Evolutionary conservation across 129 eudicot genomes (phyloP), one percentile per base, ranked within the genome.

Genomic region (Escallonia rubra): DNA sequence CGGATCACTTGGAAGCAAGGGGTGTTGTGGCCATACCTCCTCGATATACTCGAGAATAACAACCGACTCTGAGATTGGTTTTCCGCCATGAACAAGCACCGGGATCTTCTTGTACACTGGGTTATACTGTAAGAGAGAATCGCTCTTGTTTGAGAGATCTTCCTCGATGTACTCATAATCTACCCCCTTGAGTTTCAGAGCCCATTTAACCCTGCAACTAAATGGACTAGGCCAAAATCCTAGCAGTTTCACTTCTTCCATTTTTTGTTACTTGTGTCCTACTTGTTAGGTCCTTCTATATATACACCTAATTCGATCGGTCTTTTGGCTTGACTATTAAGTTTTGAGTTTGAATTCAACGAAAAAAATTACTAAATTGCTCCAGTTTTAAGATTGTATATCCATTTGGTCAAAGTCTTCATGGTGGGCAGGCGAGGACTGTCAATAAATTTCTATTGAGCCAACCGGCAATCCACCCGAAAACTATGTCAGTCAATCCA

Each of bases 191-290:
- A 71, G 47, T 43, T 67, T 63, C 68, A 80, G 59, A 57, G 78
- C 81, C 57, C 75, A 67, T 15, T 56, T 76, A 1, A 68, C 78
- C 34, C 78, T 76, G 57, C 59, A 59, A 62, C 57, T 56, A 50
- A 49, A 76, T n/a, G 85, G 78, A 44, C 85, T 80, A n/a, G 61
- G 65, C 41, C 12, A 67, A 23, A 59, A 1, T 52, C 74, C 78
- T 2, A 61, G 52, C 43, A 80, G 41, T 66, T 76, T 80, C 58
- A 80, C 75, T 13, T 72, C 81, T 62, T 80, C 72, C 48, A 69
- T 69, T 57, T 34, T n/a, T 54, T 52, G 4, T 0, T 52, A 7
- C 2, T 13, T 13, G 34, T 54, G 13, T 54, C 59, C 14, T 11
- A 7, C 14, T 13, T 11, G 59, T 4, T 54, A 34, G 57, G 59